phyloP scores from a whole-genome alignment of 1,284 basidiomycete genomes.

The Moniliophthora roreri region DNA sequence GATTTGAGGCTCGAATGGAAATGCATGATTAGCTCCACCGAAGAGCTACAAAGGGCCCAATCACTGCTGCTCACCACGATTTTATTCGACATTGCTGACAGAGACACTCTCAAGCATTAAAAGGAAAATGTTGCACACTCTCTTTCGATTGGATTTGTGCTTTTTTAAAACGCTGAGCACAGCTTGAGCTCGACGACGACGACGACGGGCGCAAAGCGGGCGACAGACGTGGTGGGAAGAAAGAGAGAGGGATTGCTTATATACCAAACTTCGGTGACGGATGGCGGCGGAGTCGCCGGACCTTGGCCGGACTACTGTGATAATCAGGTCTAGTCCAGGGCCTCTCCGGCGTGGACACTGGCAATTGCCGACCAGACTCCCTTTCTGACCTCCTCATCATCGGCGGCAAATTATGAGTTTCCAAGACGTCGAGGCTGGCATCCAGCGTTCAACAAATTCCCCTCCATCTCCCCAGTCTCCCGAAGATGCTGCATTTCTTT shows the following conservation, averaged over 20 bases:
- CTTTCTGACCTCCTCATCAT: too few species aligned
- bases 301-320: too few species aligned
- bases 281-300: too few species aligned
- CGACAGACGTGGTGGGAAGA: constrained; percentile 30
- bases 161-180: constrained; percentile 11
- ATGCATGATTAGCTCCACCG: constrained; percentile 49
- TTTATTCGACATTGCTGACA: constrained; percentile 78
- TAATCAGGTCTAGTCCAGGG: too few species aligned
- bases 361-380: too few species aligned
- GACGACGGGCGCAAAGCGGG: constrained; percentile 25
- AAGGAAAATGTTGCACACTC: constrained; percentile 16
- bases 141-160: not conserved
- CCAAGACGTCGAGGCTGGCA: constrained; percentile 74
- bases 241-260: constrained; percentile 38
- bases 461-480: constrained; percentile 51
- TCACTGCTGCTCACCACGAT: constrained; percentile 84
- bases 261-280: constrained; percentile 28
- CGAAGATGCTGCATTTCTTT: constrained; percentile 74
- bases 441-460: constrained; percentile 41
- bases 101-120: constrained; percentile 31
- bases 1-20: constrained; percentile 75
- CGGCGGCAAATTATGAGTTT: constrained; percentile 60
- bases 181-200: constrained; percentile 15
- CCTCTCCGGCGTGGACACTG: too few species aligned
- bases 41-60: constrained; percentile 48